Conservation (phyloP, 1,139 yeast species). For the Yamadazyma friedrichii region DNA sequence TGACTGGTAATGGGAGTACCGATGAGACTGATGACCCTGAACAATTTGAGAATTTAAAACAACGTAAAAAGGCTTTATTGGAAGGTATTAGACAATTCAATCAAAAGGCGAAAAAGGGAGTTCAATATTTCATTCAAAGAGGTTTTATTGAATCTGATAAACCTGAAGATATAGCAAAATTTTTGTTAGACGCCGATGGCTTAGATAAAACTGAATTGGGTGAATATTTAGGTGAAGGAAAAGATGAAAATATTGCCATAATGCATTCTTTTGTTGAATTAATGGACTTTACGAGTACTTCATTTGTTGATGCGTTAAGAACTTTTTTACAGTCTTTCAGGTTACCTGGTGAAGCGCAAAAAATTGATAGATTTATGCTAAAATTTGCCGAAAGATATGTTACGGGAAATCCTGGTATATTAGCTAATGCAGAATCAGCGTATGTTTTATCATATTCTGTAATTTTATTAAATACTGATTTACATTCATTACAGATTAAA, state of each 20-base stretch:
- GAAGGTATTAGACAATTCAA: slow-evolving; percentile 82
- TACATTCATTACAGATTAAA: slow-evolving; percentile 84
- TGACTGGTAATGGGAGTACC: slow-evolving; percentile 16
- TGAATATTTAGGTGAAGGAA: slow-evolving; percentile 90
- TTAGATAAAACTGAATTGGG: slow-evolving; percentile 85
- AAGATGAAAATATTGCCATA: slow-evolving; percentile 68
- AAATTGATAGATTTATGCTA: slow-evolving; percentile 93
- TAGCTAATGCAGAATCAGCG: slow-evolving; percentile 92
- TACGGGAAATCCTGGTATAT: slow-evolving; percentile 80
- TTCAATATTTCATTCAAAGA: slow-evolving; percentile 56
- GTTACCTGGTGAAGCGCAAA: slow-evolving; percentile 97
- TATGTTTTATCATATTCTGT: slow-evolving; percentile 91
- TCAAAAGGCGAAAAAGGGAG: slow-evolving; percentile 80
- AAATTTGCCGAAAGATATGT: slow-evolving; percentile 93
- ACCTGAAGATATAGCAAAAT: slow-evolving; percentile 70
- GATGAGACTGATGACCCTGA: slow-evolving; percentile 68
- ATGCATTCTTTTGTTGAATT: slow-evolving; percentile 94
- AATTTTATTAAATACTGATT: slow-evolving; percentile 90
- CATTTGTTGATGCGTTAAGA: slow-evolving; percentile 86
- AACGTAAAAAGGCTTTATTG: slow-evolving; percentile 74
- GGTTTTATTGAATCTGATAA: slow-evolving; percentile 62
- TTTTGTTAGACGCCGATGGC: slow-evolving; percentile 74
- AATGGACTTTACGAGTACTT: slow-evolving; percentile 69
- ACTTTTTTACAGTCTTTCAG: slow-evolving; percentile 82
- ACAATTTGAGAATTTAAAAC: slow-evolving; percentile 83